Evolutionary conservation across 352 stramenopile genomes (phyloP), one percentile per base, ranked within the genome.

Genomic region (Phytopythium oedochilum): DNA sequence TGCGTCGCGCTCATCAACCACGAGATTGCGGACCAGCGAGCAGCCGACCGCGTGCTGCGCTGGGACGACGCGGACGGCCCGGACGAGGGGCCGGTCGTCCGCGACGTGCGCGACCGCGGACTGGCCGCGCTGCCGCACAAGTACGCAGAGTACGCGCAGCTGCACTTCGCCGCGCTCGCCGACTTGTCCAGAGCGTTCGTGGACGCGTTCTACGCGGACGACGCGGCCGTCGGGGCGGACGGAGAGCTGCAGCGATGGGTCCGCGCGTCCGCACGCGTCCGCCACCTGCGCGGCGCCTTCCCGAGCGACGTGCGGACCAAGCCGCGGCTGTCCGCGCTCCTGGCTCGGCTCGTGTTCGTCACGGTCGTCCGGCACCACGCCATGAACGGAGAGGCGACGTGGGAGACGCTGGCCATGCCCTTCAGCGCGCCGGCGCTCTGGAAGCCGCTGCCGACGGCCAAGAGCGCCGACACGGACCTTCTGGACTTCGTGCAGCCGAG

Each of bases 341-440:
- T 81, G 17, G 53, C 66, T 20, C 55, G 71, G 32, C 53, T 81
- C 14, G 49, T 75, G n/a, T 80, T 73, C 50, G 63, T 78, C 50
- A 63, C 55, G 14, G 53, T 63, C n/a, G 66, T 82, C 29, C 68
- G 70, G 35, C 74, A 82, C 56, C 71, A 85, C 62, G 64, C 64
- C n/a, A 82, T 80, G 74, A 83, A 80, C 53, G 71, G 71, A 34
- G 47, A 68, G 25, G 57, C 65, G 43, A 76, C 63, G 23, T 85
- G 71, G 74, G 68, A 78, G 53, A 64, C 62, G 2, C 51, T 68
- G 10, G 57, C 61, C 12, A 75, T 71, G 52, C 75, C 72, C 1
- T 83, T 68, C 62, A 76, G 64, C 47, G 71, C 66, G 15, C 56
- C 61, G 1, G 71, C 61, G 43, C 63, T 83, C 32, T 85, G 71